Conservation (phyloP, 352 stramenopile species). For the Phytopythium helicoides region DNA sequence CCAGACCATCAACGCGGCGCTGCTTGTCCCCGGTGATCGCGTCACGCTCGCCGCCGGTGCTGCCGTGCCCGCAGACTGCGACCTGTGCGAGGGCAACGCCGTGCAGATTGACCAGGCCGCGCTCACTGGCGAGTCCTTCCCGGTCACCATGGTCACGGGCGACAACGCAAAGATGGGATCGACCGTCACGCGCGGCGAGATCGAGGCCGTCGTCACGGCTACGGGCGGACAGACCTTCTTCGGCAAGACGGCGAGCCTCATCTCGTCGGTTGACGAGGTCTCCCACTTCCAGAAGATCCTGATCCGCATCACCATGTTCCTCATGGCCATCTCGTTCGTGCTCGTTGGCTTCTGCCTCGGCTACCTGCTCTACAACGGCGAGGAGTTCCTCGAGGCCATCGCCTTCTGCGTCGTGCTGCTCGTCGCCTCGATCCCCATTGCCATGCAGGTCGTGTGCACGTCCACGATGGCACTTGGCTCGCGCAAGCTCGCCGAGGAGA, state of each 20-base stretch:
- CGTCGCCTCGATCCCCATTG: conserved; percentile 92
- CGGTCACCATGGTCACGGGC: conserved; percentile 76
- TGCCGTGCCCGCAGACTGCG: conserved; percentile 91
- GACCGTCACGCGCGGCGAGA: conserved; percentile 86
- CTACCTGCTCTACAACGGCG: conserved; percentile 84
- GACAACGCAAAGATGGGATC: conserved; percentile 89
- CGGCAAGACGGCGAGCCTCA: conserved; percentile 80
- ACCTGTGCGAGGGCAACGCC: conserved; percentile 75
- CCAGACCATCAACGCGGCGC: conserved; percentile 83
- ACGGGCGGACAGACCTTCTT: conserved; percentile 93
- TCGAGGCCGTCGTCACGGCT: conserved; percentile 89
- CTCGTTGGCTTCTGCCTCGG: conserved; percentile 87
- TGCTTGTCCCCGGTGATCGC: conserved; percentile 94
- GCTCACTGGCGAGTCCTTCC: conserved; percentile 95
- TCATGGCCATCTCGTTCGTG: conserved; percentile 85
- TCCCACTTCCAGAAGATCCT: conserved; percentile 92
- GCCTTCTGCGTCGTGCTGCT: conserved; percentile 90
- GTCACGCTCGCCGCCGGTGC: conserved; percentile 88
- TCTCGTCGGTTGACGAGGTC: conserved; percentile 70
- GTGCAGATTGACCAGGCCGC: conserved; percentile 91
- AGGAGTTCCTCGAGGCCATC: conserved; percentile 73
- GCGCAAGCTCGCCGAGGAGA: conserved; percentile 86
- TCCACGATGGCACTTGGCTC: conserved; percentile 93
- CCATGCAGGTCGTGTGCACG: conserved; percentile 92
- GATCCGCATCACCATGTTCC: conserved; percentile 90